phyloP scores from a whole-genome alignment of 1,139 yeast genomes.

The Blastobotrys ciferrii region DNA sequence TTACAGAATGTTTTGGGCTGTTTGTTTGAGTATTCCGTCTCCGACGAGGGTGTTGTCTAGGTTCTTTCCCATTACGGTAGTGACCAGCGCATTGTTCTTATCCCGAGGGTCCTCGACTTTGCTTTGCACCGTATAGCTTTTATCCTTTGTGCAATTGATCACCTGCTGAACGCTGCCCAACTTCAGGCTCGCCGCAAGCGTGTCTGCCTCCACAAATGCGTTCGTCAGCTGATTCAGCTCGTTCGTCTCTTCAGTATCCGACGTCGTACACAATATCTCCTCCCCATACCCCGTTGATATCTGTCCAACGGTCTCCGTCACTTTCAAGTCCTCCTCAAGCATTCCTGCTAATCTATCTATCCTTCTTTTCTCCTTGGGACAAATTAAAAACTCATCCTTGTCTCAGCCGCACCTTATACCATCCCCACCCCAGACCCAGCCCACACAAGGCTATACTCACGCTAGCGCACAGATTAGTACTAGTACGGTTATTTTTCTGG shows the following conservation, averaged over 20 bases:
- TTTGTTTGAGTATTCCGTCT: slow-evolving; percentile 21
- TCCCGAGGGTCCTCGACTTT: slow-evolving; percentile 16
- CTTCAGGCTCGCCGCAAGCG: slow-evolving; percentile 30
- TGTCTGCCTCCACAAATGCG: slow-evolving; percentile 29
- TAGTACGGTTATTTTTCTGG: too few relatives aligned
- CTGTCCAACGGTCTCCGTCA: slow-evolving; percentile 23
- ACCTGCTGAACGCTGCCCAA: slow-evolving; percentile 32
- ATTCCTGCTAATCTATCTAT: background rate
- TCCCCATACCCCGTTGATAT: slow-evolving; percentile 26
- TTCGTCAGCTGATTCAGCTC: slow-evolving; percentile 21
- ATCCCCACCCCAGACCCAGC: too few relatives aligned
- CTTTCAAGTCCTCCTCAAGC: slow-evolving; percentile 15
- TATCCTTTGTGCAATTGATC: slow-evolving; percentile 21
- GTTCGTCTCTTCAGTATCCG: slow-evolving; percentile 16
- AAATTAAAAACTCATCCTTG: too few relatives aligned
- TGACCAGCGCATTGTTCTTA: slow-evolving; percentile 13
- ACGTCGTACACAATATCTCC: slow-evolving; percentile 23
- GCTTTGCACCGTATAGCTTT: slow-evolving; percentile 22
- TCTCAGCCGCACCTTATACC: too few relatives aligned
- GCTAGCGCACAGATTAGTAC: too few relatives aligned
- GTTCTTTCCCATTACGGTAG: slow-evolving; percentile 2
- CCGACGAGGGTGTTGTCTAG: slow-evolving; percentile 23
- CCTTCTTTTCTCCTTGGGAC: background rate
- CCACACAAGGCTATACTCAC: too few relatives aligned
- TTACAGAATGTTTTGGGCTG: slow-evolving; percentile 16